Evolutionary conservation across 352 stramenopile genomes (phyloP).

Genomic region (Phytophthora pistaciae): DNA sequence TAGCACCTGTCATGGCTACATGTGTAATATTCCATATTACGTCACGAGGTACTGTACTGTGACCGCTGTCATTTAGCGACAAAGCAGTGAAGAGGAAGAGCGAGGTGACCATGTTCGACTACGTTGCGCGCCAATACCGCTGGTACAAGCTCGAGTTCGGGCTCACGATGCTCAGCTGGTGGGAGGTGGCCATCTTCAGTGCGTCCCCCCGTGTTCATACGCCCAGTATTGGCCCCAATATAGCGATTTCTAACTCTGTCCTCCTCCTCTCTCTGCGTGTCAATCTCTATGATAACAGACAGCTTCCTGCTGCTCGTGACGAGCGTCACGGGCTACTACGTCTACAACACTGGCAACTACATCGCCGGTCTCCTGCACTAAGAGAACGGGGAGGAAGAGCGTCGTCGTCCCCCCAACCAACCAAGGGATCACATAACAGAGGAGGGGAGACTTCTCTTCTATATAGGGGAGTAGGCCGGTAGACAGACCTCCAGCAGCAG

Average conservation of each 20-base stretch:
- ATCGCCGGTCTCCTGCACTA: conserved; percentile 61
- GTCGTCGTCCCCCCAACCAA: not conserved
- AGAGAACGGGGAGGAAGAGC: conserved; percentile 9
- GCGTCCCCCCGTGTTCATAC: conserved; percentile 29
- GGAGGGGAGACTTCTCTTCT: not conserved
- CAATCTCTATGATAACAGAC: conserved; percentile 46
- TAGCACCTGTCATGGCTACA: conserved; percentile 1
- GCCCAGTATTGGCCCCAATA: not conserved
- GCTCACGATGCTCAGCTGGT: conserved; percentile 85
- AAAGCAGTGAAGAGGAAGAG: conserved; percentile 27
- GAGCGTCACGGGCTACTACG: conserved; percentile 80
- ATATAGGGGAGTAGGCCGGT: not conserved
- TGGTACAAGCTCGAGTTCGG: conserved; percentile 92
- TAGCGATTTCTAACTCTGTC: not conserved
- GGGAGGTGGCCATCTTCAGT: conserved; percentile 88
- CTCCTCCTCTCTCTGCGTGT: not conserved
- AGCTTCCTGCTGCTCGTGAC: conserved; percentile 74
- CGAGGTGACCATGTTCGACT: conserved; percentile 61
- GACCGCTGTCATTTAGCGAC: not conserved
- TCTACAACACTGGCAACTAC: conserved; percentile 70
- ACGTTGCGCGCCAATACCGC: conserved; percentile 73
- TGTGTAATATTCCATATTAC: not conserved
- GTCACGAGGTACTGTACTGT: conserved; percentile 7
- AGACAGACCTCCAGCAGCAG: not conserved
- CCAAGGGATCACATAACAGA: conserved; percentile 3